phyloP scores from a whole-genome alignment of 306 rosid genomes.

The Sophora flavescens region DNA sequence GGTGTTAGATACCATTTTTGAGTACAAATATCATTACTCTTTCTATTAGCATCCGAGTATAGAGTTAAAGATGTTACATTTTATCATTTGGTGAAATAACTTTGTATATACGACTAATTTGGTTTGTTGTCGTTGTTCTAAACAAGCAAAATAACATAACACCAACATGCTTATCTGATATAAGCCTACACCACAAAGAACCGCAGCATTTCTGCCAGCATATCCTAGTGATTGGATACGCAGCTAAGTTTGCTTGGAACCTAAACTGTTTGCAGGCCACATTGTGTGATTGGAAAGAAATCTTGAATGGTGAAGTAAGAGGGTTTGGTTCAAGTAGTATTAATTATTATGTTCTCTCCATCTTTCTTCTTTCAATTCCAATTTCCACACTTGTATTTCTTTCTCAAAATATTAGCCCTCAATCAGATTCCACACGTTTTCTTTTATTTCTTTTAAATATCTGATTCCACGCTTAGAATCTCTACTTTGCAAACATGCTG shows the following conservation, averaged over 20 bases:
- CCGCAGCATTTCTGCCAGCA: not conserved
- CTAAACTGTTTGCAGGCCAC: conserved; percentile 12
- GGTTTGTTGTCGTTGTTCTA: too few species aligned
- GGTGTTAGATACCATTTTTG: too few species aligned
- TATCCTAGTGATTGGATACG: not conserved
- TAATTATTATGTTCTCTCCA: too few species aligned
- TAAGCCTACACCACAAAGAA: conserved; percentile 12
- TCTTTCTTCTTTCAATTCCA: not conserved
- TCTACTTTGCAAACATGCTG: not conserved
- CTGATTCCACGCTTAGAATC: conserved; percentile 22
- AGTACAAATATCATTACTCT: too few species aligned
- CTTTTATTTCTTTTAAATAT: not conserved
- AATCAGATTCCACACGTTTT: conserved; percentile 31
- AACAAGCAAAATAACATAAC: too few species aligned
- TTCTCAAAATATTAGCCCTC: not conserved
- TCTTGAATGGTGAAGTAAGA: not conserved
- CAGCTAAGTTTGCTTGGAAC: not conserved
- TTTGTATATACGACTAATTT: too few species aligned
- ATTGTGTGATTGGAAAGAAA: not conserved
- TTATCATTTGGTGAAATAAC: too few species aligned
- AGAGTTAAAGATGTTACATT: too few species aligned
- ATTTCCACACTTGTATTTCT: not conserved
- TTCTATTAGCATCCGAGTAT: too few species aligned
- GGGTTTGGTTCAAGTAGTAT: not conserved
- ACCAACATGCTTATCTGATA: not conserved